A percentile compares a stretch with the other conserved stretches of the same genome.
Evolutionary conservation across 2,329 filamentous ascomycete genomes (phyloP).

Genomic region (Cyanodermella asteris): DNA sequence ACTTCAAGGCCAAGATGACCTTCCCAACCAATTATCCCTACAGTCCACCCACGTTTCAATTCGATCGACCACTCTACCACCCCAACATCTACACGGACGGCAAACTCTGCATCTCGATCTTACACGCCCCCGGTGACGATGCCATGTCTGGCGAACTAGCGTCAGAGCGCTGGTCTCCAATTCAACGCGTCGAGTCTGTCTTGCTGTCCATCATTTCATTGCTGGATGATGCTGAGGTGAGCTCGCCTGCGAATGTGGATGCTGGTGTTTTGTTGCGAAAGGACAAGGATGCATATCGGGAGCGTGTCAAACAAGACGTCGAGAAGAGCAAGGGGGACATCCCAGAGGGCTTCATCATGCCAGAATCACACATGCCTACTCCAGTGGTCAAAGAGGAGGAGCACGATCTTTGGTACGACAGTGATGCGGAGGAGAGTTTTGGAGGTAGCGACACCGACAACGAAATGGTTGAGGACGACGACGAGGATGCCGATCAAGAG

Average conservation of each 20-base stretch:
- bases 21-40: slow-evolving; percentile 83
- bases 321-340: slow-evolving; percentile 58
- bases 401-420: slow-evolving; percentile 57
- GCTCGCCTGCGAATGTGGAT: slow-evolving; percentile 85
- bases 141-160: slow-evolving; percentile 77
- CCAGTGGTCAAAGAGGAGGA: slow-evolving; percentile 51
- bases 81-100: slow-evolving; percentile 88
- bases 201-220: slow-evolving; percentile 80
- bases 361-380: slow-evolving; percentile 38
- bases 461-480: slow-evolving; percentile 22
- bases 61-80: slow-evolving; percentile 60
- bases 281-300: slow-evolving; percentile 45
- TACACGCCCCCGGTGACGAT: slow-evolving; percentile 81
- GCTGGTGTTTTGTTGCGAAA: slow-evolving; percentile 72
- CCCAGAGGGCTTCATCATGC: slow-evolving; percentile 61
- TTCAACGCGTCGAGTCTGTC: slow-evolving; percentile 86
- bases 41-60: slow-evolving; percentile 65
- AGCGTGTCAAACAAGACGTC: slow-evolving; percentile 45
- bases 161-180: slow-evolving; percentile 80
- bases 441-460: slow-evolving; percentile 44
- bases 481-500: slow-evolving; percentile 39
- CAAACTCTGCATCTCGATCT: slow-evolving; percentile 85
- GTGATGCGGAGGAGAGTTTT: slow-evolving; percentile 56
- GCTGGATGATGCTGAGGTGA: slow-evolving; percentile 83
- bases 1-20: slow-evolving; percentile 73